phyloP scores from a whole-genome alignment of 495 filamentous ascomycete genomes.

The Astrothelium subdiscretum region DNA sequence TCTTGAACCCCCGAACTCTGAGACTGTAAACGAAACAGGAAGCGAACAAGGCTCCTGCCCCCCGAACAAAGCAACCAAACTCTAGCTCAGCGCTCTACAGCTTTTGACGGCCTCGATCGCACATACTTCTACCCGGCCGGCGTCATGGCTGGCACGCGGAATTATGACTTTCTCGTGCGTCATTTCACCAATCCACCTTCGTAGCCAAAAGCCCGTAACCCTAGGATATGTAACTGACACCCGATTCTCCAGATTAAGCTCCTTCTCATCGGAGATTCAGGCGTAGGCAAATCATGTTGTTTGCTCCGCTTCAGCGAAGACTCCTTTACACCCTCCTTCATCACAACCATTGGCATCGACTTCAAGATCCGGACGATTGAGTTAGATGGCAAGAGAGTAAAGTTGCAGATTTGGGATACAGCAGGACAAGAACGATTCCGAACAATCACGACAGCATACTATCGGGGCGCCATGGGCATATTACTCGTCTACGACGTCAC shows the following conservation, averaged over 20 bases:
- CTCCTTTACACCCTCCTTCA: conserved; percentile 97
- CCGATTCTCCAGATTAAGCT: conserved; percentile 73
- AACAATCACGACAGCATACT: conserved; percentile 98
- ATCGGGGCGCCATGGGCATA: conserved; percentile 96
- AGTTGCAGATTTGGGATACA: conserved; percentile 99
- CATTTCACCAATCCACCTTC: conserved; percentile 4
- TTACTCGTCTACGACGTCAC: conserved; percentile 97
- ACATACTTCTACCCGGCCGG: conserved; percentile 9
- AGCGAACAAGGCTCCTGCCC: neutral
- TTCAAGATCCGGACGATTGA: conserved; percentile 99
- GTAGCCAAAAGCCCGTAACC: neutral
- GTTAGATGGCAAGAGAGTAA: conserved; percentile 93
- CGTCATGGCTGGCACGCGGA: conserved; percentile 88
- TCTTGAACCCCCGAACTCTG: neutral
- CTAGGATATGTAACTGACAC: neutral
- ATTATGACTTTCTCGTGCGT: conserved; percentile 95
- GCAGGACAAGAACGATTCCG: conserved; percentile 96
- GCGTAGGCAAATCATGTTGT: conserved; percentile 97
- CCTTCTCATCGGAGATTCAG: conserved; percentile 93
- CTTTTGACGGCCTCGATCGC: conserved; percentile 8
- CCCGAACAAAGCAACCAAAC: neutral
- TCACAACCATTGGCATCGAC: conserved; percentile 98
- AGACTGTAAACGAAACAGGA: neutral
- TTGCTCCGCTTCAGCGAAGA: conserved; percentile 97
- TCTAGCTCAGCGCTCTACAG: neutral